phyloP scores from a whole-genome alignment of 2,329 filamentous ascomycete species.

The Botrytis fabae region DNA sequence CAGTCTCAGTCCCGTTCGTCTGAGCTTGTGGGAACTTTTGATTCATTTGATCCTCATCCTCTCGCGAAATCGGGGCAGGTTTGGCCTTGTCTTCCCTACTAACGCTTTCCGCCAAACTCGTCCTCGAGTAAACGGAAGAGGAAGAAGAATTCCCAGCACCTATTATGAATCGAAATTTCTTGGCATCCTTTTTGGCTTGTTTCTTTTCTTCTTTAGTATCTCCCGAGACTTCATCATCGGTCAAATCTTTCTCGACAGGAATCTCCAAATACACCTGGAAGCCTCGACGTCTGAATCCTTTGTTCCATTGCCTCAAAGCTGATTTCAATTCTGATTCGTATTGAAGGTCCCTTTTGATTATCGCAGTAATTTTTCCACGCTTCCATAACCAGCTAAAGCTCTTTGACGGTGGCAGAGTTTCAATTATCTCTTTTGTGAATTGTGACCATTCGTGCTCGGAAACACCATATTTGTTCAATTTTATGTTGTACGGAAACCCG shows the following conservation, averaged over 20 bases:
- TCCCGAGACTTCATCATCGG: conserved; percentile 10
- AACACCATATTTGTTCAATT: conserved; percentile 28
- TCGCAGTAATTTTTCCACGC: conserved; percentile 7
- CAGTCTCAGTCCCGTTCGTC: not conserved
- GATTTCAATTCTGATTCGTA: conserved; percentile 31
- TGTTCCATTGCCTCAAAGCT: conserved; percentile 32
- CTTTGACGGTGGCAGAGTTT: conserved; percentile 22
- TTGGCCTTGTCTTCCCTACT: conserved; percentile 8
- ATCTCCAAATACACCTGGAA: conserved; percentile 34
- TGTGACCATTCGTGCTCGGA: conserved; percentile 34
- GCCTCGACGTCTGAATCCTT: conserved; percentile 29
- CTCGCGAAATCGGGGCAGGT: not conserved
- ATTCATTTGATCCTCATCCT: conserved; percentile 7
- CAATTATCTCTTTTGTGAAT: conserved; percentile 33
- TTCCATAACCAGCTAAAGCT: conserved; percentile 15
- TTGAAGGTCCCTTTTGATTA: conserved; percentile 27
- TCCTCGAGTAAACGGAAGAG: conserved; percentile 14
- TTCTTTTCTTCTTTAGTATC: conserved; percentile 21
- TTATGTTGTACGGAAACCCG: conserved; percentile 33
- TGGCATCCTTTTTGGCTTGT: conserved; percentile 24
- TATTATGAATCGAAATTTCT: conserved; percentile 28
- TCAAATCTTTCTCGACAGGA: conserved; percentile 24
- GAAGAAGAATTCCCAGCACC: conserved; percentile 21
- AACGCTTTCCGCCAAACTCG: conserved; percentile 18
- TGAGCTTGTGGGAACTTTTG: not conserved